Evolutionary conservation across 345 rosid genomes (phyloP), one percentile per base, ranked within the genome.

Genomic region (Cardiospermum halicacabum): DNA sequence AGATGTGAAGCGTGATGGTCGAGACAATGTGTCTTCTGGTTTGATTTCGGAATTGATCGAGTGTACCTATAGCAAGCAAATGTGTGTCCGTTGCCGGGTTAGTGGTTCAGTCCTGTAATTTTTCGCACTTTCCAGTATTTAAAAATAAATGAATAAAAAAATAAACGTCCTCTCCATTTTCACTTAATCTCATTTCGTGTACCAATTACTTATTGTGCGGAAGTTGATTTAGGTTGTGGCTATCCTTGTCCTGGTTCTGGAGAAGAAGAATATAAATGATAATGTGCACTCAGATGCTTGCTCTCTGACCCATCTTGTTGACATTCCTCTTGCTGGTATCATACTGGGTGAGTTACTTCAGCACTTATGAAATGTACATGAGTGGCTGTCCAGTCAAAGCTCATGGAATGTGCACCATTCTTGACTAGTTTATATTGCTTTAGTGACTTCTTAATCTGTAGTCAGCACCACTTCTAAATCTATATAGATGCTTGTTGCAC

Each of bases 291-390:
- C 76, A 15, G 68, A 77, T 53, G 70, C 64, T 56, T 53, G 62
- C 54, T 65, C 72, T 24, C 60, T 11, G 62, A 24, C 70, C 62
- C 68, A 68, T 43, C 75, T 16, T 73, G 61, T 93, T 50, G 77
- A 81, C 65, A 86, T 93, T 75, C 90, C 94, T 51, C 77, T 93
- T 56, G 90, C 85, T 51, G 84, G 90, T 54, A 84, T 93, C 82
- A 73, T 84, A 58, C 63, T 90, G 62, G 97, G 98, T 88, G 77
- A 82, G 82, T 69, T 78, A 18, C 66, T 54, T 43, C 13, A 54
- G 27, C 30, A 26, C 50, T 50, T 18, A 31, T 48, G 18, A 15
- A 11, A 19, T 21, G 0, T 34, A 49, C 26, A 19, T 13, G 36
- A 32, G 27, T 51, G 43, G 39, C 24, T 15, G 34, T 64, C 58